These are phyloP conservation scores for Torulaspora microellipsoides DNA, from an alignment of 805 yeast species.

Conservation along the genomic window DNA sequence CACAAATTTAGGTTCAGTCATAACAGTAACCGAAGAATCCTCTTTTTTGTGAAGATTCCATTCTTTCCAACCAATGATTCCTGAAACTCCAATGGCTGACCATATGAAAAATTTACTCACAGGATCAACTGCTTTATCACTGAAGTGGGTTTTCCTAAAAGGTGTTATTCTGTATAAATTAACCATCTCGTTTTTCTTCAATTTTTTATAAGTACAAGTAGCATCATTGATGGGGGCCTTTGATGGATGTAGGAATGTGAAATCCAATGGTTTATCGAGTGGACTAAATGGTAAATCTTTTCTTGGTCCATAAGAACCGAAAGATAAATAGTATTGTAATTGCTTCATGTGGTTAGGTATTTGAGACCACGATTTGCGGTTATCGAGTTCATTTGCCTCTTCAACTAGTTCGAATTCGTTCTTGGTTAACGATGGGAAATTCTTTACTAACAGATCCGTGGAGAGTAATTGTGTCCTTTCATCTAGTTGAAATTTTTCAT, in stretches of 20 bases:
- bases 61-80: conserved; percentile 54
- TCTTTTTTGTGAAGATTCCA: conserved; percentile 43
- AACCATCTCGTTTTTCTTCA: conserved; percentile 13
- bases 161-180: conserved; percentile 15
- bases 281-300: conserved; percentile 46
- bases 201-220: conserved; percentile 26
- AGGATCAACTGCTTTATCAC: conserved; percentile 45
- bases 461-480: conserved; percentile 1
- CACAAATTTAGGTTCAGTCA: conserved; percentile 1
- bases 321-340: conserved; percentile 56
- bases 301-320: conserved; percentile 70
- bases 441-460: conserved; percentile 2
- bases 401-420: conserved; percentile 18
- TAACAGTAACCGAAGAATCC: conserved; percentile 32
- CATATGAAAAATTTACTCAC: conserved; percentile 51
- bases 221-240: conserved; percentile 14
- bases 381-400: conserved; percentile 25
- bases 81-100: conserved; percentile 42
- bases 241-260: conserved; percentile 44
- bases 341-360: conserved; percentile 48
- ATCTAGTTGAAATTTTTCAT: conserved; percentile 12
- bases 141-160: conserved; percentile 24
- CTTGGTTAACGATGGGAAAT: conserved; percentile 12
- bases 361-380: conserved; percentile 50
- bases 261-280: conserved; percentile 45